Evolutionary conservation across 225 moss, liverwort and hornwort genomes (phyloP).

Genomic region (Takakia lepidozioides): DNA sequence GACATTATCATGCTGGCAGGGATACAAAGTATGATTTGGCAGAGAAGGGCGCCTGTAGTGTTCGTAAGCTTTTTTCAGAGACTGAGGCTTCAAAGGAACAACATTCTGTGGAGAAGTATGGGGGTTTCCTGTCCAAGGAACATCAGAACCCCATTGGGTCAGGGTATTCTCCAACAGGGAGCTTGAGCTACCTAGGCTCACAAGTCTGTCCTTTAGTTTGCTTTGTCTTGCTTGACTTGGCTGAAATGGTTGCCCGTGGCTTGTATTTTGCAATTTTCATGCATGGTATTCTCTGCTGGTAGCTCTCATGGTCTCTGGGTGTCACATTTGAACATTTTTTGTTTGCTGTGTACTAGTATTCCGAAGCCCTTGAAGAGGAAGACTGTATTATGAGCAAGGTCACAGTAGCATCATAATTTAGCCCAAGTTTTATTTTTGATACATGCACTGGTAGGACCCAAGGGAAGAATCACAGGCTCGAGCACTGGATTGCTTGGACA

Average conservation of each 20-base stretch:
- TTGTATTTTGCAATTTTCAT: background rate
- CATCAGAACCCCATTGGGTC: conserved; percentile 26
- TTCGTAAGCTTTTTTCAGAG: conserved; percentile 11
- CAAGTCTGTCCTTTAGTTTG: conserved; percentile 3
- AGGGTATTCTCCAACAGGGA: conserved; percentile 27
- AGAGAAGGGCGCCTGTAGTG: conserved; percentile 9
- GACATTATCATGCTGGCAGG: too few relatives aligned
- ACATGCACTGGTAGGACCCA: conserved; percentile 18
- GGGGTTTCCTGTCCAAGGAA: too few relatives aligned
- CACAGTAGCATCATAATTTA: background rate
- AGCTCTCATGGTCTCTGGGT: background rate
- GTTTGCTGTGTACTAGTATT: too few relatives aligned
- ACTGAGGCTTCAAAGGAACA: conserved; percentile 2
- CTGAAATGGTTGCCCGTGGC: background rate
- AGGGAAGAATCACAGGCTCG: conserved; percentile 45
- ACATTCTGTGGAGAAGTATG: too few relatives aligned
- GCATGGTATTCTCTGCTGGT: background rate
- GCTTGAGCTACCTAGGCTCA: conserved; percentile 38
- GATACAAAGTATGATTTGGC: too few relatives aligned
- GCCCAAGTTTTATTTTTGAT: background rate
- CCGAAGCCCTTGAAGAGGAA: background rate
- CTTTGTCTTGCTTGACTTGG: background rate
- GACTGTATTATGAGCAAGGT: too few relatives aligned
- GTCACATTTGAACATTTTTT: background rate
- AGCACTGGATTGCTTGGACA: conserved; percentile 52